Evolutionary conservation across 2,329 filamentous ascomycete genomes (phyloP), one percentile per base, ranked within the genome.

Genomic region (Talaromyces verruculosus): DNA sequence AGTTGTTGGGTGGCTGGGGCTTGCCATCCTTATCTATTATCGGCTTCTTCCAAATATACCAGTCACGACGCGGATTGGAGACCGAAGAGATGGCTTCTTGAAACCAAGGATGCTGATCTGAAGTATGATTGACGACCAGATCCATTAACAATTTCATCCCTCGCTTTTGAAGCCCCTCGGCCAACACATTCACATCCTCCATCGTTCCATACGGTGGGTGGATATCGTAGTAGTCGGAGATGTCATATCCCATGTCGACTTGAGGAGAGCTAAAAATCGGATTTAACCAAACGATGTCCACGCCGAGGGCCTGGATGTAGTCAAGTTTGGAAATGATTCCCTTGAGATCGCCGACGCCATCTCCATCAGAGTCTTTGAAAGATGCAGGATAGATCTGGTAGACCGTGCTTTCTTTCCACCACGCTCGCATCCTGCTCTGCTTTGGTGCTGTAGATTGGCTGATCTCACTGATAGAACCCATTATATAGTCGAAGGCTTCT

Each of bases 121-220:
- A 90, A 0, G 90, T 92, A 74, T 94, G 91, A 69, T 93, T 94
- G 67, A 93, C 85, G 1, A 93, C 91, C 2, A 93, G 81, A 72
- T 93, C 90, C 66, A 93, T 84, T 65, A 93, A 87, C 10, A 93
- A 77, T 69, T 86, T 87, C 85, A 93, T 91, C 2, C 84, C 87
- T 5, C 88, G 83, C 15, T 83, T 75, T 66, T 90, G 88, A 53
- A 85, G 83, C 58, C 84, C 85, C 25, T 82, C 72, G 61, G 91
- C 87, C 39, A 92, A 75, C 0, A 78, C 76, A 65, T 91, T 87
- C 61, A 91, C 85, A 71, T 92, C 88, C 66, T 82, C 79, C 10
- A 92, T 79, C 0, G 87, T 88, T 45, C 89, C 89, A 68, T 83
- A 84, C 17, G 74, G 72, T 0, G 80, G 80, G 67, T 84, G 79